Evolutionary conservation across 768 basidiomycete genomes (phyloP).

Genomic region (Mycena amicta): DNA sequence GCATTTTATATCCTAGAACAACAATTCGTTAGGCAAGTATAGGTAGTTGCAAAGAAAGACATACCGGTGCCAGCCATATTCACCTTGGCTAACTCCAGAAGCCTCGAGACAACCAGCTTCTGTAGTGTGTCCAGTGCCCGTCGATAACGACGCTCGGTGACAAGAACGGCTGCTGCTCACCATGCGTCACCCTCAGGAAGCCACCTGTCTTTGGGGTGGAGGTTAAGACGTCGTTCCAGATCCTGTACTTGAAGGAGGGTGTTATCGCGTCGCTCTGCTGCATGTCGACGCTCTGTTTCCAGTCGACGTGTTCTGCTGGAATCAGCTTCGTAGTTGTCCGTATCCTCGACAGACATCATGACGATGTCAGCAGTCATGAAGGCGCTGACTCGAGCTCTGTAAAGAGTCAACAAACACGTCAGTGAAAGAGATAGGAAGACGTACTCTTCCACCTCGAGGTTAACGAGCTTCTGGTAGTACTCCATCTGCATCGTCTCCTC

Average conservation of each 20-base stretch:
- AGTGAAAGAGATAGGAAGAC: neutral
- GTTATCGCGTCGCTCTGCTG: neutral
- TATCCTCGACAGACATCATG: neutral
- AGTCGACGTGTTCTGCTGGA: neutral
- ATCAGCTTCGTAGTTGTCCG: neutral
- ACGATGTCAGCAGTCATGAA: neutral
- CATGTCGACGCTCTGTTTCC: neutral
- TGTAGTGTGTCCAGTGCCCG: conserved; percentile 5
- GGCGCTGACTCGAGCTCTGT: neutral
- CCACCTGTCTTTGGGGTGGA: neutral
- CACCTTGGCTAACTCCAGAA: conserved; percentile 17
- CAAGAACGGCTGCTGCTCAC: neutral
- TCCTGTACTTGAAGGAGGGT: neutral
- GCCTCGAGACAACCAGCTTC: conserved; percentile 3
- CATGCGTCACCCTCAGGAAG: neutral
- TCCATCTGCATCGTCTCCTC: conserved; percentile 18
- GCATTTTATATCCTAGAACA: neutral
- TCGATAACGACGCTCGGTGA: conserved; percentile 6
- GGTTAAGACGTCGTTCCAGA: neutral
- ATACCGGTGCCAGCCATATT: conserved; percentile 6
- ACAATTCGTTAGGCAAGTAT: too few species aligned
- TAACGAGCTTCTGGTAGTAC: conserved; percentile 2
- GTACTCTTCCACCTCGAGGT: neutral
- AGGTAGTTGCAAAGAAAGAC: neutral
- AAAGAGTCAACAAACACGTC: neutral